Evolutionary conservation across 768 basidiomycete species (phyloP), one percentile per base, ranked within the genome.

Genomic region (Lanmaoa pseudosensibilis): DNA sequence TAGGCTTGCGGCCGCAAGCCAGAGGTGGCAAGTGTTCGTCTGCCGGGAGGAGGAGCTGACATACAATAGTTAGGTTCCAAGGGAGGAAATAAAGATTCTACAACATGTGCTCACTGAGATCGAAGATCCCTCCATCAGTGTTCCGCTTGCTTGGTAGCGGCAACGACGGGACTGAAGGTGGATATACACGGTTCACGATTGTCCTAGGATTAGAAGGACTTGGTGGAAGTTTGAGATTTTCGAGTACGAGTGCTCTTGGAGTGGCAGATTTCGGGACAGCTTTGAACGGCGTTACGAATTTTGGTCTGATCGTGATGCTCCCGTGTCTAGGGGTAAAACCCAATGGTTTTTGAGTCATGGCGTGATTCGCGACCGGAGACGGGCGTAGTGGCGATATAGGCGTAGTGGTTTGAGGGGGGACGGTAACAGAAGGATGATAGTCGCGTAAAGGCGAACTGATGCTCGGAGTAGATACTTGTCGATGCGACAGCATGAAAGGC

Each of bases 211-310:
- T 36, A 2, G 55, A 23, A 10, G 62, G 50, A 5, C 55, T 51
- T 33, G 43, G 19, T 23, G 57, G 23, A 39, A 25, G 41, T 19
- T 49, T 41, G 18, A 23, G 32, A 13, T 46, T 37, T 49, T 57
- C 63, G 16, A 37, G 23, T 37, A 23, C n/a, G 33, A 45, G 46
- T 38, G 52, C 18, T 15, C 23, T 46, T 18, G 50, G 34, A 25
- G 79, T 75, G 37, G 74, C 75, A 45, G 80, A 79, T 58, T 72
- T 74, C 73, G 80, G 74, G 27, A 79, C 80, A 6, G 69, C 51
- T 63, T 87, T 88, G 67, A 88, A 88, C 0, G 86, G 86, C 2
- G 85, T 87, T 8, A 79, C 69, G 57, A 87, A 87, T n/a, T 75
- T 75, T 33, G 63, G 58, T 57, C 56, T 66, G 11, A 75, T 71